Conservation (phyloP, 306 rosid genomes). For the Rosa rugosa region DNA sequence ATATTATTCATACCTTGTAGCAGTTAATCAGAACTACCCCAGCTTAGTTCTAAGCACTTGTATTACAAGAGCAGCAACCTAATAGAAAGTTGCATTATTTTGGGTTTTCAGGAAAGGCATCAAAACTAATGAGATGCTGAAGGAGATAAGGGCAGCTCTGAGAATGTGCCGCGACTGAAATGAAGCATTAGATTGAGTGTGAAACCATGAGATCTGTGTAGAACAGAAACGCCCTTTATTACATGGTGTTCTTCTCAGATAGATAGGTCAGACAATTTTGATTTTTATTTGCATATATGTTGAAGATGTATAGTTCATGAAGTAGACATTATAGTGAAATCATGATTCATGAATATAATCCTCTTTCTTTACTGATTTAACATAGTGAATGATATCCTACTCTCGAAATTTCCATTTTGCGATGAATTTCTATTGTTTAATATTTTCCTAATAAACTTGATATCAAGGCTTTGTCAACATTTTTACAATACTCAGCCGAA, state of each 20-base stretch:
- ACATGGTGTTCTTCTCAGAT: not conserved
- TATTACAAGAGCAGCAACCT: not conserved
- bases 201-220: slow-evolving; percentile 17
- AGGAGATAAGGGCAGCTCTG: slow-evolving; percentile 75
- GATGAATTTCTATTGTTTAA: not conserved
- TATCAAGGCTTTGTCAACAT: too few relatives aligned
- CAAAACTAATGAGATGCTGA: slow-evolving; percentile 58
- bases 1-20: not conserved
- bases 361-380: too few relatives aligned
- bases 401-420: not conserved
- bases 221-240: not conserved
- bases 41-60: not conserved
- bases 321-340: not conserved
- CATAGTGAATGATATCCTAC: too few relatives aligned
- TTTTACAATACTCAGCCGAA: too few relatives aligned
- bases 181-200: slow-evolving; percentile 27
- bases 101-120: slow-evolving; percentile 72
- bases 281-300: not conserved
- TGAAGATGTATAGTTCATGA: slow-evolving; percentile 1
- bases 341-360: too few relatives aligned
- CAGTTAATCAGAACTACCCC: not conserved
- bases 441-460: not conserved
- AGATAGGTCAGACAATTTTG: not conserved
- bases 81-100: not conserved
- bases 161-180: slow-evolving; percentile 55